Conservation (phyloP, 2,329 filamentous ascomycete genomes). For the Cercospora sp. region DNA sequence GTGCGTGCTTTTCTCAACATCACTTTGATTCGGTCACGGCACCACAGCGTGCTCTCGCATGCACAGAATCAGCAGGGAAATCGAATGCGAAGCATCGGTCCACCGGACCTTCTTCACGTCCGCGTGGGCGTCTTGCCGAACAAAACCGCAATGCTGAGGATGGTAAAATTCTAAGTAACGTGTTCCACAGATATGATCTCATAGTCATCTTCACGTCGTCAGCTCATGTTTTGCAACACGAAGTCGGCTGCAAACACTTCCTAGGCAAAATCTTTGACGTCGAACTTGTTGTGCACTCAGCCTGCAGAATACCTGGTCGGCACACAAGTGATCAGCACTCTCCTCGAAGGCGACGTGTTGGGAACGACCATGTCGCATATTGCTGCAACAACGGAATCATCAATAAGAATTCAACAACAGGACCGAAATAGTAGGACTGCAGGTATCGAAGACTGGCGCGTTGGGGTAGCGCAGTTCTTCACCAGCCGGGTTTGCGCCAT, state of each 20-base stretch:
- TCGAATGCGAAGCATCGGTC: not conserved
- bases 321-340: not conserved
- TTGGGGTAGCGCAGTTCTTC: not conserved
- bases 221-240: not conserved
- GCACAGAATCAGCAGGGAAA: not conserved
- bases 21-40: not conserved
- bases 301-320: not conserved
- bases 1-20: not conserved
- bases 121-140: not conserved
- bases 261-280: not conserved
- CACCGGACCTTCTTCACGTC: not conserved
- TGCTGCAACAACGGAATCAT: not conserved
- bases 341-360: not conserved
- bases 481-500: not conserved
- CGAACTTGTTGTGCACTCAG: not conserved
- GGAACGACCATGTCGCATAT: not conserved
- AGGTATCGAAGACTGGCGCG: not conserved
- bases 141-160: not conserved
- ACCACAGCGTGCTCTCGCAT: not conserved
- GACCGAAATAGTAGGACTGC: not conserved
- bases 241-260: not conserved
- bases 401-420: not conserved
- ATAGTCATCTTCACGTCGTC: not conserved
- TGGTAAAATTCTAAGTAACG: not conserved
- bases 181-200: not conserved